Evolutionary conservation across 805 yeast species (phyloP), one percentile per base, ranked within the genome.

Genomic region (Isabelozyma heimii): DNA sequence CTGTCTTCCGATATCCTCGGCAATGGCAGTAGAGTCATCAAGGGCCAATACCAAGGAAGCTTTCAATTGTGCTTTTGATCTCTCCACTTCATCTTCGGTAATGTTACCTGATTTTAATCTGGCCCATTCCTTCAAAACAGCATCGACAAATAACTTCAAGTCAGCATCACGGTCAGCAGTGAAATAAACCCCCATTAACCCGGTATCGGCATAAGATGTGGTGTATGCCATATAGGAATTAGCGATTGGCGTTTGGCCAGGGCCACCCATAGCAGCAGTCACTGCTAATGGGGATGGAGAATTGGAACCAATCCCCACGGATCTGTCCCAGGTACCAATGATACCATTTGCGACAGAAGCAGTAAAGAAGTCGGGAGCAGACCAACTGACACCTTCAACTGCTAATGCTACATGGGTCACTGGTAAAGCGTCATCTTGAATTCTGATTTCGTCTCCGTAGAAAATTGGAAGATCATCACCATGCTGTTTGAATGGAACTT

Each of bases 371-470:
- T 94, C 97, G 9, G 95, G 90, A 2, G 94, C 89, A 37, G 88
- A 86, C 99, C 99, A 94, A 37, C 97, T 86, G 20, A 91, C 97
- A 59, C 99, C 98, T 75, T 94, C 98, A n/a, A 94, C 85, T 10
- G 97, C 94, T 46, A 94, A 72, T 4, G 97, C 99, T 47, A 91
- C 82, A 69, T 94, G 95, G 1, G 97, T 91, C 7, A 83, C 84
- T 30, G 97, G 97, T 60, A 94, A 71, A 1, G 94, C 75, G 53
- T 82, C 82, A 58, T 94, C 97, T 58, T 85, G 85, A 49, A 91
- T 80, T 59, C 91, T 84, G 50, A 87, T 83, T 68, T 94, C 97
- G 49, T 91, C 92, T 41, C 96, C 92, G 53, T 83, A 73, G 65
- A 94, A 94, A 14, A 79, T 75, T 5, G 98, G 97, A 42, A 86